phyloP scores from a whole-genome alignment of 371 early-diverging fungal species.

The Haplosporangium sp. region DNA sequence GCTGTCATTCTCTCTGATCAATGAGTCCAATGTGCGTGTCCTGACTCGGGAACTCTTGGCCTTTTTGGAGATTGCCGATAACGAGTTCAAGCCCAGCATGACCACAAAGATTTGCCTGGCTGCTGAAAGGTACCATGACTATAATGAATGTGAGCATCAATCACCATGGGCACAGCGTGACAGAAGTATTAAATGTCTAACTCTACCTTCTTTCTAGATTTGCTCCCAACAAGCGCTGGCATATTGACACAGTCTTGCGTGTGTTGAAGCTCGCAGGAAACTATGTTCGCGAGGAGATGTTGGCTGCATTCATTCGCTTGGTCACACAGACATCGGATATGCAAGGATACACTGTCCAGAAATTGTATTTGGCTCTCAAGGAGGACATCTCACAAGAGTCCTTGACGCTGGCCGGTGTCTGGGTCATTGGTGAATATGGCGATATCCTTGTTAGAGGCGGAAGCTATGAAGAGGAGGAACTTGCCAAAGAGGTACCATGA shows the following conservation, averaged over 20 bases:
- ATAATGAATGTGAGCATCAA: not conserved
- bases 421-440: conserved; percentile 97
- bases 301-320: conserved; percentile 75
- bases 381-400: conserved; percentile 88
- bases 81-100: conserved; percentile 90
- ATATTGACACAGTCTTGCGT: conserved; percentile 93
- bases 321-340: conserved; percentile 82
- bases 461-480: conserved; percentile 77
- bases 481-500: conserved; percentile 64
- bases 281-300: conserved; percentile 78
- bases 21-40: conserved; percentile 91
- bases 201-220: conserved; percentile 51
- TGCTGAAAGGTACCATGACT: conserved; percentile 75
- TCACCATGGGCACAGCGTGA: too few species aligned
- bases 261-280: conserved; percentile 86
- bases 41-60: conserved; percentile 92
- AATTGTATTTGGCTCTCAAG: conserved; percentile 84
- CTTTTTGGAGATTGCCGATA: conserved; percentile 92
- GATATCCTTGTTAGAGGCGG: conserved; percentile 82
- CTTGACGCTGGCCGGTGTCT: conserved; percentile 90
- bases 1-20: conserved; percentile 94
- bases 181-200: too few species aligned
- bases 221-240: conserved; percentile 95
- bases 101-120: conserved; percentile 90
- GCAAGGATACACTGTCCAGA: conserved; percentile 88